phyloP scores from a whole-genome alignment of 164 flowering plant genomes.

The Berberis vulgaris region DNA sequence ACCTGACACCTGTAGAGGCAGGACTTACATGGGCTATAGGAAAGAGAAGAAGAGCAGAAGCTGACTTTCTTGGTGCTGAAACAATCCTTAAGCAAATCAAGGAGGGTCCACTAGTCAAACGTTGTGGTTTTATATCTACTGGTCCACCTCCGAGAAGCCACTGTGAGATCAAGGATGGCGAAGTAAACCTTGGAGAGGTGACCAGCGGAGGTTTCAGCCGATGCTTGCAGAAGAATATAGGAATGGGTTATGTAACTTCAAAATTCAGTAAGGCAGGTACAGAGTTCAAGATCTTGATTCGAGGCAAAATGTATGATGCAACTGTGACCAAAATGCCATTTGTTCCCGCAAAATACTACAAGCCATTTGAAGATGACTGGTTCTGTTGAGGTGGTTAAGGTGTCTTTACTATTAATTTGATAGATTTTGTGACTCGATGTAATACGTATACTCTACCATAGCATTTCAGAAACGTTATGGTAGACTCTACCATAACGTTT shows the following conservation, averaged over 20 bases:
- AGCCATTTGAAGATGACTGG: constrained; percentile 17
- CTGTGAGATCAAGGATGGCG: constrained; percentile 65
- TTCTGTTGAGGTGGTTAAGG: too few species aligned
- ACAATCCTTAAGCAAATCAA: constrained; percentile 83
- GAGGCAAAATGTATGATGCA: constrained; percentile 85
- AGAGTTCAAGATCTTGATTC: constrained; percentile 61
- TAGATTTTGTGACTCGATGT: too few species aligned
- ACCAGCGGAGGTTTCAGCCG: constrained; percentile 98
- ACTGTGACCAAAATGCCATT: constrained; percentile 91
- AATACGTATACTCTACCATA: too few species aligned
- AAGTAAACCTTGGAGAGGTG: constrained; percentile 70
- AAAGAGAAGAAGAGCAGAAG: constrained; percentile 86
- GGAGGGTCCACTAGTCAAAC: constrained; percentile 70
- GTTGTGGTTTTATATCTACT: constrained; percentile 65
- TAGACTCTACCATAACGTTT: too few species aligned
- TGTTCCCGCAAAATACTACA: constrained; percentile 91
- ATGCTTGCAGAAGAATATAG: constrained; percentile 93
- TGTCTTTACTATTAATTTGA: too few species aligned
- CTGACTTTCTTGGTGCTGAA: constrained; percentile 88
- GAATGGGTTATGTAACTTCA: constrained; percentile 95
- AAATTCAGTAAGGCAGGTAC: constrained; percentile 80
- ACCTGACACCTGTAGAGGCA: constrained; percentile 83
- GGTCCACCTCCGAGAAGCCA: constrained; percentile 95
- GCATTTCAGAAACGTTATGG: too few species aligned
- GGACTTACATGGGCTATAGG: constrained; percentile 98